phyloP scores from a whole-genome alignment of 1,139 yeast genomes.

The Hansenula sp. region DNA sequence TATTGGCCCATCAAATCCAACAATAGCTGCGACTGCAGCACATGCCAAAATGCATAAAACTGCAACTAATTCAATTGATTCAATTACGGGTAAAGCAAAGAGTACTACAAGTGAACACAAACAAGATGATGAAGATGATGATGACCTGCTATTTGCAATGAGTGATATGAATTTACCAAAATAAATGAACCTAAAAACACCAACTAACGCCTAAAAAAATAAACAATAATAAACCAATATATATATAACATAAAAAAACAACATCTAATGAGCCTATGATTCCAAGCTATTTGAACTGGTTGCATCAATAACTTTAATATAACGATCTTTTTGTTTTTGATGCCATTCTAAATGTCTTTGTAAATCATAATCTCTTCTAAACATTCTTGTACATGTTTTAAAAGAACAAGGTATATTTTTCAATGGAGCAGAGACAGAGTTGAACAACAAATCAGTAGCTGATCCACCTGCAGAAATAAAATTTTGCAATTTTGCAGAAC shows the following conservation, averaged over 20 bases:
- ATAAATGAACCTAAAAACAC: background rate
- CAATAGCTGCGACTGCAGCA: conserved; percentile 32
- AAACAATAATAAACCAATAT: background rate
- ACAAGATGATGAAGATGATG: conserved; percentile 60
- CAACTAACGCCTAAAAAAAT: background rate
- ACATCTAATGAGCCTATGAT: background rate
- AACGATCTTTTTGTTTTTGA: conserved; percentile 28
- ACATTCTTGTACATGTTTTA: conserved; percentile 41
- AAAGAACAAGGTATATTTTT: conserved; percentile 41
- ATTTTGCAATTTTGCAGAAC: conserved; percentile 17
- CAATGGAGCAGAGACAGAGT: conserved; percentile 34
- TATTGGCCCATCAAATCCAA: conserved; percentile 29
- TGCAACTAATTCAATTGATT: conserved; percentile 26
- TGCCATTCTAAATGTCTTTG: conserved; percentile 56
- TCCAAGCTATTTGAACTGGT: background rate
- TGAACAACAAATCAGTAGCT: conserved; percentile 29
- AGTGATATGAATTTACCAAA: conserved; percentile 68
- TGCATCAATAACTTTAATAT: background rate
- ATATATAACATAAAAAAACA: background rate
- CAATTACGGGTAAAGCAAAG: conserved; percentile 15
- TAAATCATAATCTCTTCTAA: conserved; percentile 44
- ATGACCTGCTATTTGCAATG: conserved; percentile 82
- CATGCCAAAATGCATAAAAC: conserved; percentile 32
- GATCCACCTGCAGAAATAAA: conserved; percentile 18
- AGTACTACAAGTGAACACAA: conserved; percentile 6